Conservation (phyloP, 768 basidiomycete species). For the Tricholoma sp. region DNA sequence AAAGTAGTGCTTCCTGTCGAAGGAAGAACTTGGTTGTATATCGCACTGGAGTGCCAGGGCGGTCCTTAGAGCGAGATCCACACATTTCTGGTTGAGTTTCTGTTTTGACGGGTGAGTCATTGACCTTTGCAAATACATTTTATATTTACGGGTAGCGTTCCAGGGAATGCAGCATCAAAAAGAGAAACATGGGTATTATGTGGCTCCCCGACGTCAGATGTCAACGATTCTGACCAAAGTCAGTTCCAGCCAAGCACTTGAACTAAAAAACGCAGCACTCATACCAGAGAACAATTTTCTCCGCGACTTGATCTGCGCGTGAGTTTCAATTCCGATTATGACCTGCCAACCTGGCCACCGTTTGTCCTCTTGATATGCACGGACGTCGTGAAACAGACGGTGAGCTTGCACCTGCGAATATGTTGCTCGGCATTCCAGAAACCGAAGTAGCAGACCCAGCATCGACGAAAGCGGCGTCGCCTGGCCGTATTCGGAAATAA, state of each 20-base stretch:
- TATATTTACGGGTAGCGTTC: slow-evolving; percentile 77
- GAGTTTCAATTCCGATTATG: slow-evolving; percentile 91
- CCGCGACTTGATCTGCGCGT: slow-evolving; percentile 87
- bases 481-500: slow-evolving; percentile 9
- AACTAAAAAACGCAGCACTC: slow-evolving; percentile 14
- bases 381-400: slow-evolving; percentile 27
- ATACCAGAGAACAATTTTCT: slow-evolving; percentile 81
- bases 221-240: slow-evolving; percentile 29
- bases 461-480: slow-evolving; percentile 7
- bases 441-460: slow-evolving; percentile 14
- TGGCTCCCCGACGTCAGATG: slow-evolving; percentile 35
- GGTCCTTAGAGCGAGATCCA: slow-evolving; percentile 75
- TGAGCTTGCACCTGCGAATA: slow-evolving; percentile 14
- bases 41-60: slow-evolving; percentile 69
- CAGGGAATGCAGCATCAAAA: slow-evolving; percentile 90
- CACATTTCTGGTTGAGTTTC: slow-evolving; percentile 62
- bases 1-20: slow-evolving; percentile 98
- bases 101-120: slow-evolving; percentile 18
- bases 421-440: slow-evolving; percentile 10
- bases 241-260: not conserved
- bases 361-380: slow-evolving; percentile 29
- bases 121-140: not conserved
- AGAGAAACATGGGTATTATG: slow-evolving; percentile 73
- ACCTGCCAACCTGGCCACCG: slow-evolving; percentile 88
- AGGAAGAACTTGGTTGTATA: slow-evolving; percentile 69